Evolutionary conservation across 345 rosid species (phyloP), one percentile per base, ranked within the genome.

Genomic region (Brassica carinata): DNA sequence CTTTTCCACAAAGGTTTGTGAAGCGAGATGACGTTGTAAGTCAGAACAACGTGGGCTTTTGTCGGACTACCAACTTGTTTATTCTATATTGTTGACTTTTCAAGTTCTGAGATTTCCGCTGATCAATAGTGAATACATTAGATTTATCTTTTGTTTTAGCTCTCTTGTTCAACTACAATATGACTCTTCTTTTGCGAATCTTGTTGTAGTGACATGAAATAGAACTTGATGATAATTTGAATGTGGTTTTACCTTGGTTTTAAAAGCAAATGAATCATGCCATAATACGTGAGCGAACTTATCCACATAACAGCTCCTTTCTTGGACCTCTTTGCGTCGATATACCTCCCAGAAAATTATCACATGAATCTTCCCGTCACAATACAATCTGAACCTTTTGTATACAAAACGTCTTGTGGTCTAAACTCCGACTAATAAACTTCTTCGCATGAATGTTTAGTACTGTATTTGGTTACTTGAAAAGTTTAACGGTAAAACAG

Each of bases 81-180:
- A 57, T 58, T 63, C 75, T 48, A 29, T 38, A 27, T 75, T 80
- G 55, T 75, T 80, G 79, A 80, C 83, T 80, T 80, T 74, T 75
- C 76, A 75, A 80, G 69, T 27, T 14, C 0, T 74, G 57, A 9
- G 7, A 3, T 1, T 59, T 29, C 45, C 23, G 10, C 5, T 15
- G 9, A 19, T 31, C 55, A 73, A 18, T 2, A 7, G 1, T 43
- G 55, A 48, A 15, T 53, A 51, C 18, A 53, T 17, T 7, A 2
- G 10, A 8, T 15, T 62, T 29, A 64, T 71, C 48, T 70, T 5
- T 72, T 51, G 14, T 63, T 40, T 15, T 36, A 9, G 7, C 65
- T 8, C 13, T 65, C 33, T 67, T 58, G 73, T 66, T 79, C 68
- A 58, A 72, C 73, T 66, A 73, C 38, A 57, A 2, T 31, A 30